Percentiles rank a stretch among this genome's conserved stretches.
These are phyloP conservation scores for Physaria fendleri DNA, from an alignment of 345 rosid species.

Conservation along the genomic window DNA sequence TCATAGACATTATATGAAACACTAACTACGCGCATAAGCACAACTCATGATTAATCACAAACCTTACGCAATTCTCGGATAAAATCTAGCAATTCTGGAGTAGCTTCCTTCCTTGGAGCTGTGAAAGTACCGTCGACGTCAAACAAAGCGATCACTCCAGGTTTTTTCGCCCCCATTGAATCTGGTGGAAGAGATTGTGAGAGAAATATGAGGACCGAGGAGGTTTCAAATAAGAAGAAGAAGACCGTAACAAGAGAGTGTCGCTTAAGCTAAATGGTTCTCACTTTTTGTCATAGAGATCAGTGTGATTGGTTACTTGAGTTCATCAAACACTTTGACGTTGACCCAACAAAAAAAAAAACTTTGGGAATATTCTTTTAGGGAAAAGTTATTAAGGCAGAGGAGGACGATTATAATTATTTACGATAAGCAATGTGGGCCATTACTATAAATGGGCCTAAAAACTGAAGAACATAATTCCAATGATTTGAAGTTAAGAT, in stretches of 20 bases:
- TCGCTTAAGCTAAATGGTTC: conserved; percentile 25
- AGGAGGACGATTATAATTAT: neutral
- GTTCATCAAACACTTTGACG: neutral
- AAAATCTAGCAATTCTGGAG: conserved; percentile 55
- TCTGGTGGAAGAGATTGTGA: neutral
- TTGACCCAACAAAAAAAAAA: neutral
- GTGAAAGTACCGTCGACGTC: conserved; percentile 99
- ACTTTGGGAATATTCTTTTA: neutral
- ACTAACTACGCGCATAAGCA: conserved; percentile 6
- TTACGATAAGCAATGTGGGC: neutral
- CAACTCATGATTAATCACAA: conserved; percentile 6
- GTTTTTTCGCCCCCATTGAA: conserved; percentile 41
- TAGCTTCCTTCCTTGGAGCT: conserved; percentile 78
- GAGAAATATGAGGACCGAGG: neutral
- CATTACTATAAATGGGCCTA: neutral
- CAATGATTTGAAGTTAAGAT: no score
- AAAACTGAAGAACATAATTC: no score
- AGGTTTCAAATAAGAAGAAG: conserved; percentile 12
- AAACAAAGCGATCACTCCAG: conserved; percentile 84
- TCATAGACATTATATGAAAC: conserved; percentile 18
- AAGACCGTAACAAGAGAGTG: conserved; percentile 16
- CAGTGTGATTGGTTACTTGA: conserved; percentile 22
- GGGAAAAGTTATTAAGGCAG: neutral
- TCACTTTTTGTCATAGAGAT: conserved; percentile 22
- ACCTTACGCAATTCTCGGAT: conserved; percentile 75